phyloP scores from a whole-genome alignment of 345 rosid genomes.

The Toxicodendron radicans region DNA sequence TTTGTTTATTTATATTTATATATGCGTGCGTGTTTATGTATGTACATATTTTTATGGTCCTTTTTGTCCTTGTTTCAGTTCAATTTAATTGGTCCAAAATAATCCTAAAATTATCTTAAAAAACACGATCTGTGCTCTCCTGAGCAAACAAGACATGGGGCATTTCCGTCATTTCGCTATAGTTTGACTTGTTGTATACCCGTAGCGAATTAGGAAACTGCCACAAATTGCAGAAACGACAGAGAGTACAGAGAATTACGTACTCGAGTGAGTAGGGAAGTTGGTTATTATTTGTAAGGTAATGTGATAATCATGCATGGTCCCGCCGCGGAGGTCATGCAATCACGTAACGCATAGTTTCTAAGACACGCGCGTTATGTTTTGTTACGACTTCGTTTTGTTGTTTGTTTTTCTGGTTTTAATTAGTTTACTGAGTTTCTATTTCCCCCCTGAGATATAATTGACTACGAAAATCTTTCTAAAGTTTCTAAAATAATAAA shows the following conservation, averaged over 20 bases:
- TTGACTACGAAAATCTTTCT: too few relatives aligned
- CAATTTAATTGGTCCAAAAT: background rate
- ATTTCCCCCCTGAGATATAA: too few relatives aligned
- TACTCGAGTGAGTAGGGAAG: background rate
- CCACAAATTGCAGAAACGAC: background rate
- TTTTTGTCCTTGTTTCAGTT: conserved; percentile 4
- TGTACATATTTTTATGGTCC: background rate
- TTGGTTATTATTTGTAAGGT: background rate
- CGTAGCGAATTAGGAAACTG: background rate
- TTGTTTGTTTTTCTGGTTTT: background rate
- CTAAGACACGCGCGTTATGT: conserved; percentile 14
- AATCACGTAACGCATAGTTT: conserved; percentile 28
- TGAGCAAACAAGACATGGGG: conserved; percentile 6
- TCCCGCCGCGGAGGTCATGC: conserved; percentile 30
- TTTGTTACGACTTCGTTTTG: background rate
- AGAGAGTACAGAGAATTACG: background rate
- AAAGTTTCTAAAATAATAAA: too few relatives aligned
- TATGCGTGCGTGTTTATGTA: background rate
- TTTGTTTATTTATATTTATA: background rate
- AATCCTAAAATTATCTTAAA: background rate
- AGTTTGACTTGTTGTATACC: background rate
- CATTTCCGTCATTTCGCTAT: background rate
- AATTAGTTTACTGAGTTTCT: background rate
- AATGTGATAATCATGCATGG: conserved; percentile 25
- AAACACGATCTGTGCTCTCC: background rate